These are phyloP conservation scores for Cystobasidium sp. DNA, from an alignment of 1,284 basidiomycete genomes.

Conservation along the genomic window DNA sequence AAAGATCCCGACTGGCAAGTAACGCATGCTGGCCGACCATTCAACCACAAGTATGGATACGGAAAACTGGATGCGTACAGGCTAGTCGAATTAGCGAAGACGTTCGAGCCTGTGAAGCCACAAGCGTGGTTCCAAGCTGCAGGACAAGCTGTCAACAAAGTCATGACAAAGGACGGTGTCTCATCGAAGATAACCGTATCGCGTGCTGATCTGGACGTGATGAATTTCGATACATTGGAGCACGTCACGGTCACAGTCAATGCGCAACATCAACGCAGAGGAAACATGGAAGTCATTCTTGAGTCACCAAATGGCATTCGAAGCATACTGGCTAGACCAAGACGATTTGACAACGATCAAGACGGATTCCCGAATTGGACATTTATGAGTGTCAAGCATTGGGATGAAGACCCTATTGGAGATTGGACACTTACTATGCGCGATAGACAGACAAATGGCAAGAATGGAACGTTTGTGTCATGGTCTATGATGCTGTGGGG, in stretches of 20 bases:
- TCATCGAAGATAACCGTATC: constrained; percentile 72
- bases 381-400: constrained; percentile 98
- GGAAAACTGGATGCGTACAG: constrained; percentile 83
- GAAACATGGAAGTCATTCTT: constrained; percentile 91
- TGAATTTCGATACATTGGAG: constrained; percentile 87
- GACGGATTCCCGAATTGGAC: constrained; percentile 90
- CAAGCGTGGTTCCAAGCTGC: constrained; percentile 74
- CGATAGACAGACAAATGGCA: constrained; percentile 69
- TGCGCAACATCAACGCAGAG: constrained; percentile 83
- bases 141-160: constrained; percentile 11
- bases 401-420: constrained; percentile 93
- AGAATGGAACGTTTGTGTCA: constrained; percentile 79
- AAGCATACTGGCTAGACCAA: constrained; percentile 78
- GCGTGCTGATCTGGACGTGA: constrained; percentile 68
- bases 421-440: constrained; percentile 86
- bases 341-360: constrained; percentile 70
- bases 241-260: constrained; percentile 92
- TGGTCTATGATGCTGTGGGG: constrained; percentile 97
- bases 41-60: constrained; percentile 97
- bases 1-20: constrained; percentile 94
- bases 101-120: constrained; percentile 88
- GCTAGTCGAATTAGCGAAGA: constrained; percentile 79
- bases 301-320: constrained; percentile 82
- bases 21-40: constrained; percentile 76
- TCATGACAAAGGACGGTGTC: constrained; percentile 71